Evolutionary conservation across 306 rosid species (phyloP).

Genomic region (Arachis stenosperma): DNA sequence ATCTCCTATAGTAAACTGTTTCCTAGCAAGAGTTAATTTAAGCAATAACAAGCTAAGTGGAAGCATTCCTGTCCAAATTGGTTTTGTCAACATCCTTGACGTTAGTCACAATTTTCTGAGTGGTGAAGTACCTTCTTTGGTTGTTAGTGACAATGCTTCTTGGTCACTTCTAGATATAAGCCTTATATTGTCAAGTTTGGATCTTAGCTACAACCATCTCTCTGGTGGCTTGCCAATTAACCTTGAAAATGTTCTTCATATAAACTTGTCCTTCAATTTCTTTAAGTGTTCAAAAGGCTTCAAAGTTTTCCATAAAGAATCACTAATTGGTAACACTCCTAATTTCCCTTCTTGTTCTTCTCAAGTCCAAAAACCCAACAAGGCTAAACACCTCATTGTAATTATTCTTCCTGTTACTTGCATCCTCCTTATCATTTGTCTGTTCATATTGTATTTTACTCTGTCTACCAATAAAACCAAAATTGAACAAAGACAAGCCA

Average conservation of each 20-base stretch:
- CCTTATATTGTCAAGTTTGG: background rate
- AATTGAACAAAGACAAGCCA: background rate
- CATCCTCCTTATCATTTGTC: background rate
- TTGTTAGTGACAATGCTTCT: background rate
- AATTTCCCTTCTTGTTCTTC: background rate
- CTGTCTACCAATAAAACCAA: no score
- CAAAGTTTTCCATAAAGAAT: background rate
- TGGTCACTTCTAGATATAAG: no score
- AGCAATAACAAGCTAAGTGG: conserved; percentile 9
- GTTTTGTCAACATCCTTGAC: background rate
- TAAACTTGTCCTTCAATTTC: conserved; percentile 15
- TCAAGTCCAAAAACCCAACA: background rate
- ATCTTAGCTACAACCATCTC: conserved; percentile 19
- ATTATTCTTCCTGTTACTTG: background rate
- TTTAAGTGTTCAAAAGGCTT: background rate
- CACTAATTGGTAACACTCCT: background rate
- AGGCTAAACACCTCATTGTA: background rate
- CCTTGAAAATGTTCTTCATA: background rate
- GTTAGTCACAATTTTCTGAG: background rate
- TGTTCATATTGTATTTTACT: background rate
- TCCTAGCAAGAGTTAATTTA: background rate
- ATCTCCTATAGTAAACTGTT: background rate
- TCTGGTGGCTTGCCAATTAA: background rate
- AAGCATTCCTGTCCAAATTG: background rate
- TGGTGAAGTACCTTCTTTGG: background rate